Conservation (phyloP, 495 filamentous ascomycete species). For the Daldinia concentrica region DNA sequence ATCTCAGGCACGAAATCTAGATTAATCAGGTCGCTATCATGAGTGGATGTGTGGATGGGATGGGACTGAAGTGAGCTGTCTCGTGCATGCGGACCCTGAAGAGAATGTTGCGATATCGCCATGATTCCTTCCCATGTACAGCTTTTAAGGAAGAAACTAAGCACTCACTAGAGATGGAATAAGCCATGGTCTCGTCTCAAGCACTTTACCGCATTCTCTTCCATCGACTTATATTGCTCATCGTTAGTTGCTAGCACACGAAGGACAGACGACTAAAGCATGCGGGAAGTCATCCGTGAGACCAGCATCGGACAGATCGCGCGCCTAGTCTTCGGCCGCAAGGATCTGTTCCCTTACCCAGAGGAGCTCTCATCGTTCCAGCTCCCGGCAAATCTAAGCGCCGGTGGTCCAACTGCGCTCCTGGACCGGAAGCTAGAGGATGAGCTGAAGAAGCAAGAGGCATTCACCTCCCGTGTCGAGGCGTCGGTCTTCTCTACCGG, state of each 20-base stretch:
- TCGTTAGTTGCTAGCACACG: background rate
- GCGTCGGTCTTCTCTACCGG: slow-evolving; percentile 18
- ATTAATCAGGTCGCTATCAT: slow-evolving; percentile 3
- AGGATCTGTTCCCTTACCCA: slow-evolving; percentile 60
- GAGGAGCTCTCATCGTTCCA: slow-evolving; percentile 63
- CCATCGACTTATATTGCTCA: background rate
- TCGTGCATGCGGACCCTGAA: slow-evolving; percentile 17
- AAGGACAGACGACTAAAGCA: slow-evolving; percentile 20
- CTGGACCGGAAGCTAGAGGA: slow-evolving; percentile 48
- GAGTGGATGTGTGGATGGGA: slow-evolving; percentile 14
- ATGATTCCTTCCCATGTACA: background rate
- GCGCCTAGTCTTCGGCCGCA: slow-evolving; percentile 57
- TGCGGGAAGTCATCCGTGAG: slow-evolving; percentile 57
- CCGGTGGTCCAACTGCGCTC: slow-evolving; percentile 54
- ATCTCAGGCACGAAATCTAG: slow-evolving; percentile 15
- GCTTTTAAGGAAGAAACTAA: background rate
- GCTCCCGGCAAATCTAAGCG: slow-evolving; percentile 57
- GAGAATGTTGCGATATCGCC: slow-evolving; percentile 30
- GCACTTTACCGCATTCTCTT: slow-evolving; percentile 8
- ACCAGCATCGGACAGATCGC: slow-evolving; percentile 64
- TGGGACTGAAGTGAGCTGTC: slow-evolving; percentile 18
- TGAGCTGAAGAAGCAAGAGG: slow-evolving; percentile 19
- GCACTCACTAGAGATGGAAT: background rate
- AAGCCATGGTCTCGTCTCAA: slow-evolving; percentile 1
- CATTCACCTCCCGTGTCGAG: slow-evolving; percentile 1